Base-by-base conservation (phyloP, 352 stramenopile species). In the Pythium periplocum region DNA sequence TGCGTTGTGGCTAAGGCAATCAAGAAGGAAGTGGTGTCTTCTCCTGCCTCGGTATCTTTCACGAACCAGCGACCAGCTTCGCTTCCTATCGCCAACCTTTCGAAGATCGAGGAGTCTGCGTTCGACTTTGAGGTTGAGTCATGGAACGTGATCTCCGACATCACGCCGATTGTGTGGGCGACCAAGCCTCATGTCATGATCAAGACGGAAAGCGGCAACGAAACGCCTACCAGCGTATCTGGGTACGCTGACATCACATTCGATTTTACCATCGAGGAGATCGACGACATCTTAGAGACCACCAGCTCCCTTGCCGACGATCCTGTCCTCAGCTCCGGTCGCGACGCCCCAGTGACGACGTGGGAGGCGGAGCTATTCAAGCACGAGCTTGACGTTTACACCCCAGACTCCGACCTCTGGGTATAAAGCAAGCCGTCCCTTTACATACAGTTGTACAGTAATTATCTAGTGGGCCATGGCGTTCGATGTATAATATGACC, bases 71-170 rank as follows among this genome's bases (percentile, higher is more conserved):
- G 48, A 7, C 52, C 52, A 3, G 32, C 31, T 2, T 30, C 36
- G 38, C 46, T 59, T 1, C 48, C 59, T 7, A 26, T 59, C 3
- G 54, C 53, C 48, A 59, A 66, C 17, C 17, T 26, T 26, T 26
- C 17, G 17, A 26, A 26, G 45, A 37, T 59, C 6, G 59, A 66
- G 2, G 38, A 47, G 2, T 36, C 51, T 12, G 44, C 59, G 31
- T 66, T 68, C 42, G 56, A 68, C 55, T 64, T 68, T 33, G 55
- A 64, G 10, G 55, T 68, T 35, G 61, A 63, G 46, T 57, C 61
- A 4, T 68, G 61, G 61, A 55, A 43, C 32, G 45, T 64, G 5
- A 59, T 63, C 51, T 41, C 55, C 4, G 56, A 64, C 43, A 50
- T 64, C 33, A 54, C 43, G 34, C 55, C 61, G 32, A 45, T 64